Base-by-base conservation (phyloP, 2,329 filamentous ascomycete species). In the Zymoseptoria tritici region DNA sequence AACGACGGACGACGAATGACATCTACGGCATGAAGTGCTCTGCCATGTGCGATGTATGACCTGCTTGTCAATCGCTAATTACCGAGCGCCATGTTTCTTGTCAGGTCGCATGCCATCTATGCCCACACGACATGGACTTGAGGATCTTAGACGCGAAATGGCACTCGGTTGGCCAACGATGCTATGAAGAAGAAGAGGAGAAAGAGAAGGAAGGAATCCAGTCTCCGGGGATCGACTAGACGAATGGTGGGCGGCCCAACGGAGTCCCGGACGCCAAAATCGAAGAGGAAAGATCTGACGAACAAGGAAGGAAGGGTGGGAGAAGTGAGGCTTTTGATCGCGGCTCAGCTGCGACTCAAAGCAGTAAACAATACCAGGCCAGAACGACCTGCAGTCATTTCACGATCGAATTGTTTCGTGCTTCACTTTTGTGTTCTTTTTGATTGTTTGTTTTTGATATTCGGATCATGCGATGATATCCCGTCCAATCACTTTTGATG, bases 381-480 rank as follows among this genome's bases (percentile, higher is more conserved):
- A 29, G 26, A 29, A 29, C 26, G 26, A 29, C 26, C 26, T 29
- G 26, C 26, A 29, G 26, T 29, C 8, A 29, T 29, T 9, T 1
- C 26, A 29, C 26, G 26, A 29, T 29, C 26, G 26, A 29, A 4
- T 29, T 8, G 26, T 29, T 52, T 60, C 16, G 52, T 56, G 51
- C 51, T 55, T 57, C 31, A 21, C 55, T 59, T 54, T 13, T 57
- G 20, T 42, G 20, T 50, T 50, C 26, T 54, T 57, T 55, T 21
- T 56, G 20, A 22, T 58, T 24, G 24, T 22, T 49, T 36, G 42
- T 49, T 46, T 52, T 57, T 22, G 21, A 36, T 57, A 20, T 31
- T 49, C 13, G n/a, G 21, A 49, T 42, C 36, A 29, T 16, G 53
- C 56, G 56, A 58, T 49, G 56, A 58, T 58, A 58, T 58, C 56